phyloP scores from a whole-genome alignment of 2,329 filamentous ascomycete genomes.

The Fusarium azukiicola region DNA sequence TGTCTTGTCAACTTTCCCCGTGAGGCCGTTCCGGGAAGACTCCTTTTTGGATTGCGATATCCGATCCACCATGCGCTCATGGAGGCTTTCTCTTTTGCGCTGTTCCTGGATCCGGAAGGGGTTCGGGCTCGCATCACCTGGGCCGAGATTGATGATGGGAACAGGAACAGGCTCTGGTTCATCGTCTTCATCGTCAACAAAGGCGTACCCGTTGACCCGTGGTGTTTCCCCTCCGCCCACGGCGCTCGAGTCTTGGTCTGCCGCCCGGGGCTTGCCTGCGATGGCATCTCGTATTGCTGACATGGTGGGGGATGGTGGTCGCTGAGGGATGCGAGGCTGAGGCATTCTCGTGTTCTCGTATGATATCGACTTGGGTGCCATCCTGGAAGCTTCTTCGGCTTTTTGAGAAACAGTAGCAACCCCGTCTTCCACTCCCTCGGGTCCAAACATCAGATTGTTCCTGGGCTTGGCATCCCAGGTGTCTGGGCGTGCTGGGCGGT shows the following conservation, averaged over 20 bases:
- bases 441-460: constrained; percentile 93
- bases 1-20: constrained; percentile 77
- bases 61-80: constrained; percentile 92
- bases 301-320: constrained; percentile 89
- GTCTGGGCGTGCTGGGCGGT: constrained; percentile 88
- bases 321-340: constrained; percentile 64
- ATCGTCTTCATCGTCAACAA: constrained; percentile 90
- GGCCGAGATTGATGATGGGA: constrained; percentile 77
- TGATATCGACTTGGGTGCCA: constrained; percentile 87
- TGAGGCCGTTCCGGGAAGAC: constrained; percentile 78
- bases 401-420: constrained; percentile 83
- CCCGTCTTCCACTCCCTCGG: constrained; percentile 81
- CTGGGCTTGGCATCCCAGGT: constrained; percentile 87
- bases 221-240: constrained; percentile 85
- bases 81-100: constrained; percentile 88
- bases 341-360: constrained; percentile 93
- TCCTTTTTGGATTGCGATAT: constrained; percentile 87
- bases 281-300: constrained; percentile 93
- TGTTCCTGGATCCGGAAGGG: constrained; percentile 90
- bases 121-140: constrained; percentile 84
- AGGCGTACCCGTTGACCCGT: constrained; percentile 94
- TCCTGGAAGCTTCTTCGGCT: constrained; percentile 85
- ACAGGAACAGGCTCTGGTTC: constrained; percentile 56
- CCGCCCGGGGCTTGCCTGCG: constrained; percentile 83
- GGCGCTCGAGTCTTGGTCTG: constrained; percentile 80